Conservation (phyloP, 2,329 filamentous ascomycete species). For the Neoscytalidium dimidiatum region DNA sequence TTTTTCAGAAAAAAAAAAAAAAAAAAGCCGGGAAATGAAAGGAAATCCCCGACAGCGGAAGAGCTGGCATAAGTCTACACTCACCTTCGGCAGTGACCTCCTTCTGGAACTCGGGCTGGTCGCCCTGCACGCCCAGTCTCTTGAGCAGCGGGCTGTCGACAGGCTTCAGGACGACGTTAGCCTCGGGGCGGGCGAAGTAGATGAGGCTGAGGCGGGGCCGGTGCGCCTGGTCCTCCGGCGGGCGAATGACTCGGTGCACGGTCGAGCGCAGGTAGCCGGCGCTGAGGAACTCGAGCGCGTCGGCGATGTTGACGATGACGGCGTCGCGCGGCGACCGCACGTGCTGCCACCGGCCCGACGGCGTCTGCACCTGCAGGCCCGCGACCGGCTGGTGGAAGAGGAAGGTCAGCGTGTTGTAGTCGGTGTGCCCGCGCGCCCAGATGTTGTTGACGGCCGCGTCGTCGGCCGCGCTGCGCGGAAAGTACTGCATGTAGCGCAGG, state of each 20-base stretch:
- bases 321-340: conserved; percentile 49
- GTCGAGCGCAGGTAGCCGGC: conserved; percentile 35
- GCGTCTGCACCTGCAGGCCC: conserved; percentile 49
- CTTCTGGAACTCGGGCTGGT: not conserved
- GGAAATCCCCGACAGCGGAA: not conserved
- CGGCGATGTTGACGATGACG: conserved; percentile 54
- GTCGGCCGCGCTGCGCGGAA: conserved; percentile 39
- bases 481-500: conserved; percentile 47
- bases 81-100: conserved; percentile 3
- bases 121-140: conserved; percentile 25
- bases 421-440: conserved; percentile 52
- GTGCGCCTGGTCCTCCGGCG: conserved; percentile 38
- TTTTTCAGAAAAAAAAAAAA: not conserved
- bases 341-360: conserved; percentile 48
- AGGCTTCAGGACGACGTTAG: conserved; percentile 40
- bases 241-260: conserved; percentile 34
- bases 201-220: conserved; percentile 41
- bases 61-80: not conserved
- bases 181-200: conserved; percentile 44
- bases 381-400: conserved; percentile 52
- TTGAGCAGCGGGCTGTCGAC: conserved; percentile 32
- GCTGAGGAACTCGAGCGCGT: conserved; percentile 40
- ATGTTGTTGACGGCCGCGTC: conserved; percentile 41
- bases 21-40: too few relatives aligned
- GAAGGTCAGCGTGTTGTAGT: conserved; percentile 50